Percentiles rank a stretch among this genome's conserved stretches.
Evolutionary conservation across 192 early-diverging fungal genomes (phyloP).

Genomic region (Neocallimastix lanati): DNA sequence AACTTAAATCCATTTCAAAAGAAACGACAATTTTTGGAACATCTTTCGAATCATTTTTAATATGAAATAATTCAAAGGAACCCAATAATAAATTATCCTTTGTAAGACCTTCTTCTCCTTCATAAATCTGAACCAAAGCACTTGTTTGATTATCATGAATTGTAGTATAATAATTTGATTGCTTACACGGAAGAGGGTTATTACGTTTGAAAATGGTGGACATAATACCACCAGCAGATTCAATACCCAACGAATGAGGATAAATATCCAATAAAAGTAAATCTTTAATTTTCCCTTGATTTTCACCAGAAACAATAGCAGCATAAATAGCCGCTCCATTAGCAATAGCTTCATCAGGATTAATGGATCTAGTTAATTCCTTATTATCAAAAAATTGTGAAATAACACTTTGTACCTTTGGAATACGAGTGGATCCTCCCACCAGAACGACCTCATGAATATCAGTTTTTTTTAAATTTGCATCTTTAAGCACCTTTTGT

Average conservation of each 20-base stretch:
- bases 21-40: too few relatives aligned
- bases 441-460: slow-evolving; percentile 93
- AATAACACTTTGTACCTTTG: slow-evolving; percentile 95
- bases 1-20: too few relatives aligned
- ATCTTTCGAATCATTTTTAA: too few relatives aligned
- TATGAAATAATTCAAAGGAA: too few relatives aligned
- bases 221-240: slow-evolving; percentile 96
- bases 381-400: slow-evolving; percentile 97
- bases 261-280: slow-evolving; percentile 87
- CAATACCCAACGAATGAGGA: slow-evolving; percentile 92
- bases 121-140: too few relatives aligned
- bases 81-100: too few relatives aligned
- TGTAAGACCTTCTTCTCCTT: too few relatives aligned
- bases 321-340: slow-evolving; percentile 97
- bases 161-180: too few relatives aligned
- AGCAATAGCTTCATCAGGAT: slow-evolving; percentile 97
- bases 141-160: too few relatives aligned
- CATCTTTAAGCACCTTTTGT: slow-evolving; percentile 85
- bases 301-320: slow-evolving; percentile 86
- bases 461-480: slow-evolving; percentile 82
- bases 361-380: slow-evolving; percentile 88
- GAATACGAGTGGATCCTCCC: slow-evolving; percentile 97
- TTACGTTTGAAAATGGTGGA: slow-evolving; percentile 93
- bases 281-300: slow-evolving; percentile 86
- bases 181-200: too few relatives aligned